Conservation (phyloP, 1,139 yeast genomes). For the Taphrina deformans region DNA sequence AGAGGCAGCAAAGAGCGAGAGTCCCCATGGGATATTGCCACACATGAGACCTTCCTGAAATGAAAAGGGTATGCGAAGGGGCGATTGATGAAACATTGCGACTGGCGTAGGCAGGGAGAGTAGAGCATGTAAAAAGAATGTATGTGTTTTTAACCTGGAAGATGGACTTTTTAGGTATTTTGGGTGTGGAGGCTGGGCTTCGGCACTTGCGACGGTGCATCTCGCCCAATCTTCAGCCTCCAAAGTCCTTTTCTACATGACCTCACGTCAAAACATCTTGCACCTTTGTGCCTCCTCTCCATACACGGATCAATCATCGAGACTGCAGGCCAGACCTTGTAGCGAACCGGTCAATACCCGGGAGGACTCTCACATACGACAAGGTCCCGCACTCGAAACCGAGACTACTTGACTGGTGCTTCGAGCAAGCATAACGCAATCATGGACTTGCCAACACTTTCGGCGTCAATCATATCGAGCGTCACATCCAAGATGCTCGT, state of each 20-base stretch:
- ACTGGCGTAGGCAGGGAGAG: conserved; percentile 3
- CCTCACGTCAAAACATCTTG: not conserved
- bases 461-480: conserved; percentile 25
- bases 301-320: too few species aligned
- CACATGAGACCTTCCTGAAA: conserved; percentile 11
- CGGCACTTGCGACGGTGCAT: not conserved
- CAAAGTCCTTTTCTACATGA: not conserved
- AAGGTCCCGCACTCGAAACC: too few species aligned
- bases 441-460: conserved; percentile 28
- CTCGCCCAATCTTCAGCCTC: not conserved
- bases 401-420: not conserved
- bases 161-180: too few species aligned
- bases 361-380: too few species aligned
- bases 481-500: conserved; percentile 21
- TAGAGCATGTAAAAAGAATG: not conserved
- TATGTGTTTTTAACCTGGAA: not conserved
- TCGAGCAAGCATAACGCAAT: not conserved
- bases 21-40: not conserved
- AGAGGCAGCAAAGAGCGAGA: not conserved
- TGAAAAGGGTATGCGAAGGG: too few species aligned
- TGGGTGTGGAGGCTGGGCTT: not conserved
- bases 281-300: too few species aligned
- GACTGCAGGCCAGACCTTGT: too few species aligned
- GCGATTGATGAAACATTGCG: too few species aligned
- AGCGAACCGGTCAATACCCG: too few species aligned